Evolutionary conservation across 768 basidiomycete genomes (phyloP).

Genomic region (Russula abietina): DNA sequence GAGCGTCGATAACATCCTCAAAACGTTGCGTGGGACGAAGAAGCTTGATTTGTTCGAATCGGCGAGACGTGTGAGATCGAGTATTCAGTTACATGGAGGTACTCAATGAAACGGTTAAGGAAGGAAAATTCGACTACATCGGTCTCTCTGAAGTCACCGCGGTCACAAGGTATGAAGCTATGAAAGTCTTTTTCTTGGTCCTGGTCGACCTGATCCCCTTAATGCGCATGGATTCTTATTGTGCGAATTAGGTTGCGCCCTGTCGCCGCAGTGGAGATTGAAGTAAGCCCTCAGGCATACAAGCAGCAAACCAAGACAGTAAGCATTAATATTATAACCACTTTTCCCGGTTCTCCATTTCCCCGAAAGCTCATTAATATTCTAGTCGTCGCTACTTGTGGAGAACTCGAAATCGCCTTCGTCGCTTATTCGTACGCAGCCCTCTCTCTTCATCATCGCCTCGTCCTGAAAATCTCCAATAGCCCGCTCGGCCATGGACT

Average conservation of each 20-base stretch:
- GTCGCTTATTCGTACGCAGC: conserved; percentile 48
- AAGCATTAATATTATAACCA: background rate
- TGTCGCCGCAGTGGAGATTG: conserved; percentile 61
- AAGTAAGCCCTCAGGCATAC: conserved; percentile 57
- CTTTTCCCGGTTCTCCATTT: background rate
- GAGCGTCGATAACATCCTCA: conserved; percentile 44
- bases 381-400: conserved; percentile 46
- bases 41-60: conserved; percentile 55
- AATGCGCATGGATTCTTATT: background rate
- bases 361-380: background rate
- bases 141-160: conserved; percentile 48
- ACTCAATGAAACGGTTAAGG: conserved; percentile 42
- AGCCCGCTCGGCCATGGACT: conserved; percentile 54
- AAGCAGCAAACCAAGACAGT: conserved; percentile 46
- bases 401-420: conserved; percentile 51
- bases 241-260: background rate
- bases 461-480: background rate
- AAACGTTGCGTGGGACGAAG: conserved; percentile 45
- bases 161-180: conserved; percentile 38
- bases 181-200: conserved; percentile 24
- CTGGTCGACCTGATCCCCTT: conserved; percentile 27
- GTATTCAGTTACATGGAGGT: conserved; percentile 36
- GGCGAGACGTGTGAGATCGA: conserved; percentile 47
- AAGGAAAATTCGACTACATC: conserved; percentile 55
- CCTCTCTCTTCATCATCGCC: background rate